A percentile compares a stretch with the other conserved stretches of the same genome.
Evolutionary conservation across 805 yeast genomes (phyloP).

Genomic region (Saccharomycopsis sp.): DNA sequence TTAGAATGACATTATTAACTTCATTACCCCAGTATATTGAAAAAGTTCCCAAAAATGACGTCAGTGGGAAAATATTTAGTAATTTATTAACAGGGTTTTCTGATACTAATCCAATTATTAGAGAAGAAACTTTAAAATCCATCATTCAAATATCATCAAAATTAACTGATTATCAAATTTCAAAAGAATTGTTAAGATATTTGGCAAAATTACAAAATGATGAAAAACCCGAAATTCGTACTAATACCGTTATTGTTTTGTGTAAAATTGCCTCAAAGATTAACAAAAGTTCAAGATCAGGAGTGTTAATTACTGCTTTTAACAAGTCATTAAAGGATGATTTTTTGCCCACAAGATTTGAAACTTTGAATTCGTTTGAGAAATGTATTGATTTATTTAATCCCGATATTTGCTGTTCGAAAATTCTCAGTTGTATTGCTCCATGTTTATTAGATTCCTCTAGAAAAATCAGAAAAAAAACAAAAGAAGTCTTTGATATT

Average conservation of each 20-base stretch:
- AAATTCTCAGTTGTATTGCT: conserved; percentile 75
- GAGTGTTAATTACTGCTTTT: conserved; percentile 79
- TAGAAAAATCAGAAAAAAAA: conserved; percentile 57
- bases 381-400: conserved; percentile 54
- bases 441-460: conserved; percentile 74
- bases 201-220: conserved; percentile 79
- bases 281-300: conserved; percentile 42
- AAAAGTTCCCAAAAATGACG: conserved; percentile 43
- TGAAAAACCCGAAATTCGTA: conserved; percentile 63
- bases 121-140: conserved; percentile 71
- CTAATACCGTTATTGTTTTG: conserved; percentile 62
- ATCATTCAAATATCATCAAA: conserved; percentile 45
- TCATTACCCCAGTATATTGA: conserved; percentile 46
- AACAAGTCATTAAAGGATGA: conserved; percentile 76
- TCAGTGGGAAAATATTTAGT: conserved; percentile 60
- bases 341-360: conserved; percentile 60
- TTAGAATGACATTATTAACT: conserved; percentile 61
- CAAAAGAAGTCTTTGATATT: conserved; percentile 53
- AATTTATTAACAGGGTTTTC: conserved; percentile 70
- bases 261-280: conserved; percentile 54
- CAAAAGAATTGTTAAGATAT: conserved; percentile 71
- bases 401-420: conserved; percentile 67
- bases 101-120: conserved; percentile 71
- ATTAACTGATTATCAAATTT: conserved; percentile 68
- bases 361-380: conserved; percentile 67